Evolutionary conservation across 179 eudicot species (phyloP).

Genomic region (Heliamphora pulchella): DNA sequence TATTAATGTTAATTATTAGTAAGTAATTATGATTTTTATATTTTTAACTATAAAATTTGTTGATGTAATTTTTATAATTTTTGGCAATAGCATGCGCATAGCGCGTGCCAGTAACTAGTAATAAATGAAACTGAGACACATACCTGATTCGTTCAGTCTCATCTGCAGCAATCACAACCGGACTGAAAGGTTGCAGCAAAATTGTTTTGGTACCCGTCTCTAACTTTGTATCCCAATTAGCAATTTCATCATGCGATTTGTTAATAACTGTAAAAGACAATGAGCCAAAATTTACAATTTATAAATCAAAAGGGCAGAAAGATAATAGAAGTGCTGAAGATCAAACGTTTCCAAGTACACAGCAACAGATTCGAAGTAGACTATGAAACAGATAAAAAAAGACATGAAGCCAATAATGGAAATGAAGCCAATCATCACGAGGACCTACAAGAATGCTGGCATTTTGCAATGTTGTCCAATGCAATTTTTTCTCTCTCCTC

Average conservation of each 20-base stretch:
- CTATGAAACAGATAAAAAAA: not conserved
- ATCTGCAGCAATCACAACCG: conserved; percentile 88
- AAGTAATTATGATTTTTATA: no score
- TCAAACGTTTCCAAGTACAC: not conserved
- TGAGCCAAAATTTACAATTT: not conserved
- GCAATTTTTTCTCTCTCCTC: conserved; percentile 76
- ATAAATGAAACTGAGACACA: no score
- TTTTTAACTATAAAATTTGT: no score
- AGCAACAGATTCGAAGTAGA: not conserved
- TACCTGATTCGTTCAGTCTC: conserved; percentile 86
- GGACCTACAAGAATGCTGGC: conserved; percentile 78
- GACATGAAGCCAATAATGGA: not conserved
- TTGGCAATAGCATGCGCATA: no score
- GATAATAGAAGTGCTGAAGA: not conserved
- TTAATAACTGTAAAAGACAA: conserved; percentile 50
- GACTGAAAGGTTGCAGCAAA: conserved; percentile 76
- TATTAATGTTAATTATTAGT: no score
- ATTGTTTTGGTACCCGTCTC: conserved; percentile 73
- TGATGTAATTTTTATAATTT: no score
- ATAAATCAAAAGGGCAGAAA: not conserved
- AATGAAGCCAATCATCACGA: conserved; percentile 5
- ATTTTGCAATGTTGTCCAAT: conserved; percentile 66
- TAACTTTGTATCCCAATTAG: conserved; percentile 89
- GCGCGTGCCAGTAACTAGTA: no score
- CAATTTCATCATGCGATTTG: conserved; percentile 74